phyloP scores from a whole-genome alignment of 805 yeast species.

The Pichia insulana region DNA sequence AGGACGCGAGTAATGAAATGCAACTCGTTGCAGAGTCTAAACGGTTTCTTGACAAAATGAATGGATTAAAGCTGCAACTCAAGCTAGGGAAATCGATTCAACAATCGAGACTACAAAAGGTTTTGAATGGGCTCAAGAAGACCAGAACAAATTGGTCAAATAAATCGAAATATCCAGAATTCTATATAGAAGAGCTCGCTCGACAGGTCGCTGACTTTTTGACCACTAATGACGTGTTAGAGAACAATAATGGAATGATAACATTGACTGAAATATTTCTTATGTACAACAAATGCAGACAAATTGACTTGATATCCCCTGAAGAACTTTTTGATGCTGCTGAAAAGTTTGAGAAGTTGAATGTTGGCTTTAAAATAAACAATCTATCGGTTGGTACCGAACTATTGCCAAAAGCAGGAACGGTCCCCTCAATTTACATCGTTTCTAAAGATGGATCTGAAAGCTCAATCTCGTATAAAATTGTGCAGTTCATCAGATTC shows the following conservation, averaged over 20 bases:
- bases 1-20: conserved; percentile 16
- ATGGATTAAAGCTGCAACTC: conserved; percentile 22
- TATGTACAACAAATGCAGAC: conserved; percentile 54
- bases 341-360: conserved; percentile 42
- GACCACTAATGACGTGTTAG: conserved; percentile 33
- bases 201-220: conserved; percentile 74
- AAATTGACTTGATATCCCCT: conserved; percentile 63
- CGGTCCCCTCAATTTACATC: conserved; percentile 13
- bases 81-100: conserved; percentile 20
- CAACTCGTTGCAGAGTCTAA: conserved; percentile 24
- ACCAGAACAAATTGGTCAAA: conserved; percentile 4
- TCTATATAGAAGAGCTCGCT: conserved; percentile 54
- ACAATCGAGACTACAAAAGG: conserved; percentile 16
- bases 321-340: conserved; percentile 58
- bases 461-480: conserved; percentile 19
- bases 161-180: conserved; percentile 13
- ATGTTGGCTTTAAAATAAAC: conserved; percentile 10
- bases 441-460: conserved; percentile 20
- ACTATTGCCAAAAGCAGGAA: neutral
- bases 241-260: conserved; percentile 48
- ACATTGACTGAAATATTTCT: conserved; percentile 57
- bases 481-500: conserved; percentile 13
- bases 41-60: conserved; percentile 21
- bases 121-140: conserved; percentile 15
- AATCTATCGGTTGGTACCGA: conserved; percentile 1